Conservation (phyloP, 2,329 filamentous ascomycete species). For the Fusarium multiceps region DNA sequence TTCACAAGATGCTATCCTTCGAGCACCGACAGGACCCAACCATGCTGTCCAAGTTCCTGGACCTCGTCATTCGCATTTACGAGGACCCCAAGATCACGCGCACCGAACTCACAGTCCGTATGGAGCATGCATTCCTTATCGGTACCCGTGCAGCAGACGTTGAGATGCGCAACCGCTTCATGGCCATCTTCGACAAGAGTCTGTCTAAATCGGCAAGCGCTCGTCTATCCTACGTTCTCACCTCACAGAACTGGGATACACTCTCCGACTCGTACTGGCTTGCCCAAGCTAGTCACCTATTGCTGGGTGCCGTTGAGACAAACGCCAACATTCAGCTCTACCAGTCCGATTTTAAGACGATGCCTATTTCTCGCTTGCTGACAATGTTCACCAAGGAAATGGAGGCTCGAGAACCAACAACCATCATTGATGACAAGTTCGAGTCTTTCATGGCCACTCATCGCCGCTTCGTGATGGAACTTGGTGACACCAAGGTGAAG, state of each 20-base stretch:
- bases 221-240: slow-evolving; percentile 87
- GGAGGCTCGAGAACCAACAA: slow-evolving; percentile 70
- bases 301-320: slow-evolving; percentile 91
- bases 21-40: slow-evolving; percentile 85
- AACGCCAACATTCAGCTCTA: slow-evolving; percentile 83
- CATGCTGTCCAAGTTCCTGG: slow-evolving; percentile 91
- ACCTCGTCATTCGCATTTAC: slow-evolving; percentile 97
- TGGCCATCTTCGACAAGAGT: slow-evolving; percentile 95
- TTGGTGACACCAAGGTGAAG: slow-evolving; percentile 86
- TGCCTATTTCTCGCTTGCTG: slow-evolving; percentile 79
- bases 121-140: slow-evolving; percentile 98
- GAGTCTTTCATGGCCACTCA: slow-evolving; percentile 83
- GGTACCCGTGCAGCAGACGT: slow-evolving; percentile 93
- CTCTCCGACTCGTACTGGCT: slow-evolving; percentile 97
- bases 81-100: slow-evolving; percentile 96
- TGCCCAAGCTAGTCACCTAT: slow-evolving; percentile 90
- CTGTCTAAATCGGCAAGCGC: slow-evolving; percentile 92
- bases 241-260: slow-evolving; percentile 96
- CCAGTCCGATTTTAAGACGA: slow-evolving; percentile 82
- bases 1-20: slow-evolving; percentile 99
- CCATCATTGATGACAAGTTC: slow-evolving; percentile 84
- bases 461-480: slow-evolving; percentile 82
- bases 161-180: slow-evolving; percentile 96
- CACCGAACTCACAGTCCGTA: slow-evolving; percentile 93
- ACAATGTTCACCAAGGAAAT: slow-evolving; percentile 80